Evolutionary conservation across 352 stramenopile species (phyloP), one percentile per base, ranked within the genome.

Genomic region (Pythium monospermum): DNA sequence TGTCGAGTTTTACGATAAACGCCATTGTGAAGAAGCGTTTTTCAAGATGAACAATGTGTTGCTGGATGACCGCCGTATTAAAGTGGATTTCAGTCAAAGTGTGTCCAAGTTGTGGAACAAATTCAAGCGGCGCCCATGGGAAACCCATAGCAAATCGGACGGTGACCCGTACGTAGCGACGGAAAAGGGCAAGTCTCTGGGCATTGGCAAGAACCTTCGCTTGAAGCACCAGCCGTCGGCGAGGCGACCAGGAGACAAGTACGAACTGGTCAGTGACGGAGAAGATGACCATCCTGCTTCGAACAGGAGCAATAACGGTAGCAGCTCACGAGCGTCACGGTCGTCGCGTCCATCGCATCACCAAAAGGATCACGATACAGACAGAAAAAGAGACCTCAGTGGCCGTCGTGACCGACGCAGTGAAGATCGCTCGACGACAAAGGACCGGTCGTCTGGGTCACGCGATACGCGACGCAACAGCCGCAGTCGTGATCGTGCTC

Each of bases 31-130:
- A 48, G 79, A 98, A 66, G 97, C 97, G 8, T 99, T 98, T 66
- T 97, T 98, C 53, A 99, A 99, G 83, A 99, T 99, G 97, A 99
- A 99, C 74, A 99, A 99, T 77, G 96, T 98, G 12, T 67, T 99
- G 22, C 86, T 99, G 18, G 97, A 99, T 73, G 97, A 99, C 65
- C 83, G 97, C 18, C 85, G 96, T 27, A 87, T 94, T 50, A 94
- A 94, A 62, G 83, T 94, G 23, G 97, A 99, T 68, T 99, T 99
- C 52, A 97, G 83, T 57, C 97, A 99, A 63, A 98, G 90, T 26
- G 97, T 99, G 1, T 91, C 94, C 6, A 99, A 99, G 65, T 69
- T 99, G 6, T 99, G 97, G 97, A 96, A 98, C 69, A 86, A 90
- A 42, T 72, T 89, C 55, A 76, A 82, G 37, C 67, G 79, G 12